Percentiles rank a stretch among this genome's conserved stretches.
Conservation (phyloP, 1,284 basidiomycete genomes). For the Cutaneotrichosporon cutaneum region DNA sequence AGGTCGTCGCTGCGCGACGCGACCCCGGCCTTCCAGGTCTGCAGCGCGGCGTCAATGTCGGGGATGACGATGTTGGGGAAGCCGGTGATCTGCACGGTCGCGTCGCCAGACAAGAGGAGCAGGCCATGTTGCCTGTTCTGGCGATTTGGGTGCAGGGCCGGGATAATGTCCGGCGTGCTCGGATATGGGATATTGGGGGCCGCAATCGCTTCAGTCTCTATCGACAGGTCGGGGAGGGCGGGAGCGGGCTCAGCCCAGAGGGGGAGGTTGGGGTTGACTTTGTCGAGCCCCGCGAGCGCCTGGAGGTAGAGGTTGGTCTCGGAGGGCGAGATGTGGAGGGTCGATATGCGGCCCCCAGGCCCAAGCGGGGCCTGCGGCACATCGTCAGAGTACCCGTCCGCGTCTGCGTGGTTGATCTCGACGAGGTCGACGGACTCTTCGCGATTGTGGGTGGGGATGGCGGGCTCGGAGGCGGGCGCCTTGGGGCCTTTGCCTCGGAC, state of each 20-base stretch:
- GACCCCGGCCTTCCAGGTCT: slow-evolving; percentile 33
- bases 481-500: slow-evolving; percentile 10
- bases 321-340: slow-evolving; percentile 26
- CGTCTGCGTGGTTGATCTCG: slow-evolving; percentile 1
- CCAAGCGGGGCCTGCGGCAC: neutral
- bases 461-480: slow-evolving; percentile 11
- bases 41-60: slow-evolving; percentile 29
- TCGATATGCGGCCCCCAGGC: neutral
- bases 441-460: slow-evolving; percentile 1
- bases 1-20: slow-evolving; percentile 25
- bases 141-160: slow-evolving; percentile 1
- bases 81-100: slow-evolving; percentile 33
- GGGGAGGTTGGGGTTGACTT: slow-evolving; percentile 26
- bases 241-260: slow-evolving; percentile 45
- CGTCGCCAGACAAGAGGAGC: slow-evolving; percentile 31
- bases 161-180: slow-evolving; percentile 1
- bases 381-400: slow-evolving; percentile 8
- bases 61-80: slow-evolving; percentile 33
- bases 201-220: slow-evolving; percentile 6
- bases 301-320: slow-evolving; percentile 47
- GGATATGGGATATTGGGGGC: slow-evolving; percentile 14
- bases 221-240: slow-evolving; percentile 25
- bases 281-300: slow-evolving; percentile 40
- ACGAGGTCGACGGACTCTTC: slow-evolving; percentile 6
- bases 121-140: slow-evolving; percentile 31